phyloP scores from a whole-genome alignment of 345 rosid genomes.

The Moricandia arvensis region DNA sequence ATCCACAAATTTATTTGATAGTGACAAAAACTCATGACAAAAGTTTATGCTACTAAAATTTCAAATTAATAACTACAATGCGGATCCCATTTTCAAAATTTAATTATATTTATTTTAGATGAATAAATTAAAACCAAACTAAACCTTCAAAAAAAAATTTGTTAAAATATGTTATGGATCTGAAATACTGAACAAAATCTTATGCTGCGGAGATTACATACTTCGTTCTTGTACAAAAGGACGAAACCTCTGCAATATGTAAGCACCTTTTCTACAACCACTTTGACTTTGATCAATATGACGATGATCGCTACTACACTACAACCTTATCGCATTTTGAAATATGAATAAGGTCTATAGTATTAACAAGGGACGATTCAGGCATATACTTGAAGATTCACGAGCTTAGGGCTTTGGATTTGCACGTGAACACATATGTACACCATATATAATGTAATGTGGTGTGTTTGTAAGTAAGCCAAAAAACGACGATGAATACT shows the following conservation, averaged over 20 bases:
- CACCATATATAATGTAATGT: not conserved
- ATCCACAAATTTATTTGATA: not conserved
- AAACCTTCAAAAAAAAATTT: not conserved
- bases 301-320: not conserved
- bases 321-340: not conserved
- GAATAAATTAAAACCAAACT: not conserved
- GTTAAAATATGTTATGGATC: not conserved
- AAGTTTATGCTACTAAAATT: not conserved
- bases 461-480: slow-evolving; percentile 9
- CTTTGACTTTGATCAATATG: slow-evolving; percentile 1
- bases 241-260: not conserved
- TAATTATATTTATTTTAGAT: not conserved
- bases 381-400: slow-evolving; percentile 20
- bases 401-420: slow-evolving; percentile 12
- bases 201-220: not conserved
- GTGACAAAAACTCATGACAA: not conserved
- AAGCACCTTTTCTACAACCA: not conserved
- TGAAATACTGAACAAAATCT: not conserved
- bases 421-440: slow-evolving; percentile 28
- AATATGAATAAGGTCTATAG: not conserved
- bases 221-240: not conserved
- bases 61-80: not conserved
- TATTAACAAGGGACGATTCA: slow-evolving; percentile 30
- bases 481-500: slow-evolving; percentile 8
- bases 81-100: not conserved